These are phyloP conservation scores for Cladophialophora chaetospira DNA, from an alignment of 2,329 filamentous ascomycete species.

Conservation along the genomic window DNA sequence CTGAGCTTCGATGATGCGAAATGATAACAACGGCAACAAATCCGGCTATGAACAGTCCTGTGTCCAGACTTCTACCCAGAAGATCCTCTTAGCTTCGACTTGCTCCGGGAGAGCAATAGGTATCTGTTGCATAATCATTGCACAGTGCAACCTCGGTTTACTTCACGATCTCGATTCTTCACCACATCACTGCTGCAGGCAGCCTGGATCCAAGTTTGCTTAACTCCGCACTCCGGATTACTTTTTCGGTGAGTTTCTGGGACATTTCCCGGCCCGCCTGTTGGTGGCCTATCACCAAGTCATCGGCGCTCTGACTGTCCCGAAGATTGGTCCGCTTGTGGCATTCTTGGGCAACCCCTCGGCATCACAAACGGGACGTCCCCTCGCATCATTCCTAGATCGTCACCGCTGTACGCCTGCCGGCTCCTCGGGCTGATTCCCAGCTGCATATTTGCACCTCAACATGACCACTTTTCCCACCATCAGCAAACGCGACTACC, in stretches of 20 bases:
- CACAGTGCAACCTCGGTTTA: slow-evolving; percentile 5
- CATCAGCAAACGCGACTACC: slow-evolving; percentile 14
- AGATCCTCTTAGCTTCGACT: not conserved
- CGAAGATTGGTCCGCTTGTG: slow-evolving; percentile 15
- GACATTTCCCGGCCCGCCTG: not conserved
- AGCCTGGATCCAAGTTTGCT: not conserved
- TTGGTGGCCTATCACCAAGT: not conserved
- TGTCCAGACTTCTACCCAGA: not conserved
- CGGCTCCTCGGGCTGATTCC: slow-evolving; percentile 18
- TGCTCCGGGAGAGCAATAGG: not conserved
- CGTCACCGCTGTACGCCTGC: slow-evolving; percentile 3
- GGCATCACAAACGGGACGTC: not conserved
- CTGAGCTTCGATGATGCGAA: slow-evolving; percentile 5
- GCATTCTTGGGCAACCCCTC: not conserved
- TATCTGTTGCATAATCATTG: slow-evolving; percentile 5
- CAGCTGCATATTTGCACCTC: not conserved
- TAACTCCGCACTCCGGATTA: slow-evolving; percentile 14
- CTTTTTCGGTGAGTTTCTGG: not conserved
- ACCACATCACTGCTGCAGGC: no score
- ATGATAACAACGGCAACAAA: not conserved
- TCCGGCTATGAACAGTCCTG: not conserved
- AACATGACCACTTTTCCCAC: slow-evolving; percentile 11
- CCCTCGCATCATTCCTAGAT: not conserved
- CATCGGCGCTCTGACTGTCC: slow-evolving; percentile 11
- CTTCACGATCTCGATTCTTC: not conserved